These are phyloP conservation scores for Rossbeevera mucosa DNA, from an alignment of 768 basidiomycete species.

Conservation along the genomic window DNA sequence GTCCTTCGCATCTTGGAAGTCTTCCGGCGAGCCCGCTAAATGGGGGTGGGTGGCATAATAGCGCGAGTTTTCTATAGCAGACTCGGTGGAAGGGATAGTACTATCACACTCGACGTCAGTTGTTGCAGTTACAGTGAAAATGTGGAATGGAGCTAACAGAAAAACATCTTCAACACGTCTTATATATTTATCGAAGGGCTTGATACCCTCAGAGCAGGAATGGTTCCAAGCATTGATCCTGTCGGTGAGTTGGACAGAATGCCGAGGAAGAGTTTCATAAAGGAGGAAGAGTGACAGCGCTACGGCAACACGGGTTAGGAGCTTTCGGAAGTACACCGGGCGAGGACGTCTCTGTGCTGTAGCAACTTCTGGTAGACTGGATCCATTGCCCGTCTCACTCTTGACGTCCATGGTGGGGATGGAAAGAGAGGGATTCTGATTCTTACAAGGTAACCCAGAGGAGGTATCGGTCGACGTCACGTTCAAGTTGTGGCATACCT, in stretches of 20 bases:
- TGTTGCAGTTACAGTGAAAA: neutral
- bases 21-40: constrained; percentile 60
- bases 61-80: constrained; percentile 54
- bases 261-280: constrained; percentile 2
- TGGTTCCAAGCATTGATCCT: constrained; percentile 8
- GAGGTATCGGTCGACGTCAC: too few relatives aligned
- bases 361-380: constrained; percentile 11
- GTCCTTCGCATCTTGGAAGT: constrained; percentile 59
- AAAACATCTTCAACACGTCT: constrained; percentile 28
- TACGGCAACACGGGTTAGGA: constrained; percentile 4
- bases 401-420: constrained; percentile 15
- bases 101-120: constrained; percentile 29
- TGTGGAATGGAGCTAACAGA: constrained; percentile 28
- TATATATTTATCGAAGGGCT: constrained; percentile 13
- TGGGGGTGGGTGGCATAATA: constrained; percentile 66
- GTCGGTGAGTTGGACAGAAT: neutral
- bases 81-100: constrained; percentile 51
- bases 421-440: neutral
- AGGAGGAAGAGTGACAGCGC: constrained; percentile 10
- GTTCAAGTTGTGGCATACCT: too few relatives aligned
- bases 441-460: too few relatives aligned
- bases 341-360: neutral
- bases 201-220: constrained; percentile 1
- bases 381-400: constrained; percentile 5
- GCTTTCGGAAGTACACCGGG: constrained; percentile 1